These are phyloP conservation scores for Chlamydomonas urium DNA, from an alignment of 139 green algal genomes.

Conservation along the genomic window DNA sequence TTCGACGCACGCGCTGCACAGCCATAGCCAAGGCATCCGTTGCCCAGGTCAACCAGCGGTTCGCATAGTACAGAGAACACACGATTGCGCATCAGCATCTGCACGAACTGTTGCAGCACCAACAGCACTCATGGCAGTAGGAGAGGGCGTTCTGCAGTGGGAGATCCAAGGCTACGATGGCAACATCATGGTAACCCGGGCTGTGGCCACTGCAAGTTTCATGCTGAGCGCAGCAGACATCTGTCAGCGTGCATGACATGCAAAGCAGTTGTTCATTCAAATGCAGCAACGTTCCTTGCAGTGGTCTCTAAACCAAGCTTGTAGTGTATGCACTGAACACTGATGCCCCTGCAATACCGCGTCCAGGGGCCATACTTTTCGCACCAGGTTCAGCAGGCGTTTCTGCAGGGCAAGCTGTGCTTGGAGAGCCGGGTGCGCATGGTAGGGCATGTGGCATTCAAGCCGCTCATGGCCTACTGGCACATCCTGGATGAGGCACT, in stretches of 20 bases:
- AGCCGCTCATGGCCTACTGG: constrained; percentile 16
- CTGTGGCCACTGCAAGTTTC: background rate
- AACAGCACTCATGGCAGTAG: too few relatives aligned
- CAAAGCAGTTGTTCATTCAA: too few relatives aligned
- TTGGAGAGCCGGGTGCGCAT: constrained; percentile 5
- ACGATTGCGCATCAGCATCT: too few relatives aligned
- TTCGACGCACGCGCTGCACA: too few relatives aligned
- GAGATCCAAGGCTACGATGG: constrained; percentile 8
- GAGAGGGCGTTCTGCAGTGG: too few relatives aligned
- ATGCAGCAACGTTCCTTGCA: too few relatives aligned
- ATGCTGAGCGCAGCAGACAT: background rate
- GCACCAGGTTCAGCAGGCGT: constrained; percentile 7
- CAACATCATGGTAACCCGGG: background rate
- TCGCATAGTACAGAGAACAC: too few relatives aligned
- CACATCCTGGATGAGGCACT: constrained; percentile 11
- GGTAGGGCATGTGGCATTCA: constrained; percentile 11
- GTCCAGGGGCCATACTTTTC: constrained; percentile 6
- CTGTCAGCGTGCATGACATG: background rate
- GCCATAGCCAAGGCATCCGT: too few relatives aligned
- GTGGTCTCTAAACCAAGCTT: background rate
- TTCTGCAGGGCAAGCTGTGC: constrained; percentile 5
- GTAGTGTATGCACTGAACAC: background rate
- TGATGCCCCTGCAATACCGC: background rate
- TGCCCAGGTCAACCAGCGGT: too few relatives aligned
- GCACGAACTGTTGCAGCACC: too few relatives aligned